Evolutionary conservation across 2,329 filamentous ascomycete genomes (phyloP), one percentile per base, ranked within the genome.

Genomic region (Myotisia sp.): DNA sequence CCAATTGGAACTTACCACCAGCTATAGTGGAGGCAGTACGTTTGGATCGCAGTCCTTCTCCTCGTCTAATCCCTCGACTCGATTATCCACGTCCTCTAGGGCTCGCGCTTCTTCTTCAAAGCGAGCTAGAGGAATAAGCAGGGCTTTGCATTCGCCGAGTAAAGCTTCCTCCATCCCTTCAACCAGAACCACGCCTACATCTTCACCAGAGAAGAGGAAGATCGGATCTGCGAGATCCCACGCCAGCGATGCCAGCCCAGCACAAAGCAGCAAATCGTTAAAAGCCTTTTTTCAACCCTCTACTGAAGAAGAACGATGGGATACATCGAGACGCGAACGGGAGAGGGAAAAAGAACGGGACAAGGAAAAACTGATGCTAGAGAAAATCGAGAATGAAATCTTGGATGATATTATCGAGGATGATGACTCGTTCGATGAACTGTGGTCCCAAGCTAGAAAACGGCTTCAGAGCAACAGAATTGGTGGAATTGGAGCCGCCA

Each of bases 211-310:
- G 33, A 58, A 55, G 31, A 42, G 16, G 16, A 27, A 37, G n/a
- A 26, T 13, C 2, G 13, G 38, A 33, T 21, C n/a, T 10, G 10
- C 24, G 6, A 35, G 22, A 23, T 21, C 20, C 3, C 33, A 36
- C 7, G 28, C 43, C 27, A 48, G 42, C 32, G 51, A 38, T 6
- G 12, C 37, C 5, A 20, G 19, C 4, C 13, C 26, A 28, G 42
- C 36, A 18, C 36, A 42, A 4, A 47, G 49, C 28, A 43, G 46
- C 3, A 58, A 52, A 31, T 58, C 60, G 2, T 40, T 64, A 9
- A 54, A 59, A 26, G 52, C 42, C n/a, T 62, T 62, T 41, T 63
- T 63, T 34, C 47, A 47, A 9, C 51, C 54, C 21, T 51, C 53
- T n/a, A 54, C 47, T 13, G 52, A 59, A 20, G 51, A 55, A 27